Evolutionary conservation across 345 rosid species (phyloP).

Genomic region (Aegle marmelos): DNA sequence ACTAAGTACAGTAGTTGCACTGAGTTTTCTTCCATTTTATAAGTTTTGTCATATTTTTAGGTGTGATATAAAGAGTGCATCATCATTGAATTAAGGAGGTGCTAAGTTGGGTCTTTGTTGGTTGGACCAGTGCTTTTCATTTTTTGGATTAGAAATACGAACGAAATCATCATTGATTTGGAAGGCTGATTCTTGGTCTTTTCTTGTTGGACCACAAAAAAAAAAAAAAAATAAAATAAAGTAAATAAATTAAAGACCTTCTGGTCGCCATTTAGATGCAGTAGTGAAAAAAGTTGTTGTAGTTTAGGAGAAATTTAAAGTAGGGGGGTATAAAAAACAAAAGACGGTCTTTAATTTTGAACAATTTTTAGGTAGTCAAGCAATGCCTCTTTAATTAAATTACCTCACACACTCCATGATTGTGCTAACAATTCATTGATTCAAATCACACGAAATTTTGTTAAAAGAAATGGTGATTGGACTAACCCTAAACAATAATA

Average conservation of each 20-base stretch:
- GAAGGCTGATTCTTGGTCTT: conserved; percentile 7
- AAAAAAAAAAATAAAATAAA: too few species aligned
- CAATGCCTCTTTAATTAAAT: too few species aligned
- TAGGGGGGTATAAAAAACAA: not conserved
- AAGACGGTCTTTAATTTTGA: too few species aligned
- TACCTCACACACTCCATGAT: not conserved
- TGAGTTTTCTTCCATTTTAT: not conserved
- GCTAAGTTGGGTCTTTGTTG: conserved; percentile 20
- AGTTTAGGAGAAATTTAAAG: not conserved
- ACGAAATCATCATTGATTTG: conserved; percentile 23
- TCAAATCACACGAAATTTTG: not conserved
- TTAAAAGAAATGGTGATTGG: too few species aligned
- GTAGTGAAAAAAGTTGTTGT: not conserved
- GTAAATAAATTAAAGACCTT: not conserved
- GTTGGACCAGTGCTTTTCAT: conserved; percentile 11
- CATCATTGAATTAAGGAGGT: conserved; percentile 23
- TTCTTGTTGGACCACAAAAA: conserved; percentile 5
- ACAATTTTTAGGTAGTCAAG: too few species aligned
- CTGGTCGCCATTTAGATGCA: not conserved
- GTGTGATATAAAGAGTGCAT: not conserved
- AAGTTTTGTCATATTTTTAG: not conserved
- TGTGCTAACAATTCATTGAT: not conserved
- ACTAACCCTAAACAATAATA: not conserved
- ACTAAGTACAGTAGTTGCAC: not conserved
- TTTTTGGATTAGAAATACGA: conserved; percentile 17